Percentiles rank a stretch among this genome's conserved stretches.
Conservation (phyloP, 345 rosid species). For the Carallia brachiata region DNA sequence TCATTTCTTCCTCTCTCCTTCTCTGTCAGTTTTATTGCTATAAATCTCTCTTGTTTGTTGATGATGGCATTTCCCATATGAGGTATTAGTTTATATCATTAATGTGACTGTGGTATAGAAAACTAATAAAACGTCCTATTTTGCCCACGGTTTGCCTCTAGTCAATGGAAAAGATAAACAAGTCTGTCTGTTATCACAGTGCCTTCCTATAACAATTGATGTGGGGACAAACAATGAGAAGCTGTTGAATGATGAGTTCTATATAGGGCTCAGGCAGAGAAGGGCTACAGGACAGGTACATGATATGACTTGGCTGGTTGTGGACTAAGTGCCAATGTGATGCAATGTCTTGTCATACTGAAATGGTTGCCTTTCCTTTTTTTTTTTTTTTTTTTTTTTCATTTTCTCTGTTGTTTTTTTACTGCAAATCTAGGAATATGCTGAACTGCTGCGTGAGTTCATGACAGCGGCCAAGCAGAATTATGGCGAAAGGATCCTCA, state of each 20-base stretch:
- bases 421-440: conserved; percentile 56
- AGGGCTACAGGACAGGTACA: conserved; percentile 91
- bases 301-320: background rate
- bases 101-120: too few relatives aligned
- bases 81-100: too few relatives aligned
- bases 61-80: too few relatives aligned
- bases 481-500: conserved; percentile 89
- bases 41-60: too few relatives aligned
- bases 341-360: conserved; percentile 10
- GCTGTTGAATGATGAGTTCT: conserved; percentile 85
- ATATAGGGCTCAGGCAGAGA: conserved; percentile 92
- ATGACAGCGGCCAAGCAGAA: conserved; percentile 93
- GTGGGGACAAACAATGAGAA: conserved; percentile 96
- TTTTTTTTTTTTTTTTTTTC: conserved; percentile 3
- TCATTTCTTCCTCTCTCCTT: background rate
- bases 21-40: too few relatives aligned
- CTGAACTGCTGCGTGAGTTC: conserved; percentile 90
- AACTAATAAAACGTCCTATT: background rate
- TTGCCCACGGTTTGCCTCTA: background rate
- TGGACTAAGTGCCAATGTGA: conserved; percentile 5
- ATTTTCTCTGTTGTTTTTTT: background rate
- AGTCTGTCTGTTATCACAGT: conserved; percentile 43
- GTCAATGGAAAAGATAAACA: background rate
- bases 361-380: conserved; percentile 20
- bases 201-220: conserved; percentile 95